Conservation (phyloP, 2,329 filamentous ascomycete species). For the Talaromyces sp. region DNA sequence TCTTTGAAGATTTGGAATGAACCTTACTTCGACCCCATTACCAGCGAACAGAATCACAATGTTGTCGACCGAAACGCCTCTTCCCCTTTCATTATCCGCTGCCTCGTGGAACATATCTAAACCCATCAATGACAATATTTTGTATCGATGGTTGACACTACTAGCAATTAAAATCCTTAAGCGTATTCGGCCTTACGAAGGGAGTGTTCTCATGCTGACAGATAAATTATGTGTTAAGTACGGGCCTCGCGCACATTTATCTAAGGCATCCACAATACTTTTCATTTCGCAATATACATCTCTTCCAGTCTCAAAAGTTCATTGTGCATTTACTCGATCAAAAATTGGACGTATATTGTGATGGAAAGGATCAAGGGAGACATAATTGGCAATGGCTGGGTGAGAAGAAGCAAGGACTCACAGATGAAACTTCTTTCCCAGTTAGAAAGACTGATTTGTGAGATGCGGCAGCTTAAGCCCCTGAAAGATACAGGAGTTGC, state of each 20-base stretch:
- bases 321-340: conserved; percentile 28
- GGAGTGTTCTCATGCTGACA: conserved; percentile 25
- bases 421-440: conserved; percentile 31
- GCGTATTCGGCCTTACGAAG: conserved; percentile 15
- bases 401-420: conserved; percentile 22
- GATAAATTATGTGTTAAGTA: conserved; percentile 28
- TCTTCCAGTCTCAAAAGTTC: conserved; percentile 33
- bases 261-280: conserved; percentile 29
- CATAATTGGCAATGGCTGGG: conserved; percentile 27
- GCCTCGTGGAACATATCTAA: conserved; percentile 7
- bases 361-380: conserved; percentile 37
- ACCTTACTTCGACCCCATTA: background rate
- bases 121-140: conserved; percentile 13
- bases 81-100: background rate
- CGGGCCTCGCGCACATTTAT: conserved; percentile 19
- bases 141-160: conserved; percentile 16
- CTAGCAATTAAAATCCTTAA: conserved; percentile 17
- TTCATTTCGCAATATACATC: conserved; percentile 33
- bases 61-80: conserved; percentile 9
- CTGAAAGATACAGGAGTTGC: conserved; percentile 20
- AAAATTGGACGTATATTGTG: conserved; percentile 30
- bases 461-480: conserved; percentile 26
- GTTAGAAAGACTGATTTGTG: conserved; percentile 20
- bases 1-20: background rate
- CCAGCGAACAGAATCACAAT: background rate